Conservation (phyloP, 352 stramenopile species). For the Phytopythium cucurbitacearum region DNA sequence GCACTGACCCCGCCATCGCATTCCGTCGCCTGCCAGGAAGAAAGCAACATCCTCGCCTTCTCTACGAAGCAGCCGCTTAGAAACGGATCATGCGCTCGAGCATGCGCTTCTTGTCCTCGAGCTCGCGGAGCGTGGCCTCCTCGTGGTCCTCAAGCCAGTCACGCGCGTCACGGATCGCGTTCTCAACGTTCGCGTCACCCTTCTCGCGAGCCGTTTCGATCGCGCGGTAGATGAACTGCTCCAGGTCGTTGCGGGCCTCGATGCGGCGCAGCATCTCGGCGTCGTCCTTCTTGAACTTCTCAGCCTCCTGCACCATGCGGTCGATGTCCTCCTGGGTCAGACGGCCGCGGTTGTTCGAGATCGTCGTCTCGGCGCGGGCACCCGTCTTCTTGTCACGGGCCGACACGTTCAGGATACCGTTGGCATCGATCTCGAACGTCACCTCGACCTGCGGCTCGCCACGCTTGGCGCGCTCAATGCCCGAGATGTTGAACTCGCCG, state of each 20-base stretch:
- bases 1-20: too few relatives aligned
- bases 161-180: conserved; percentile 76
- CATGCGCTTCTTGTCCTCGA: conserved; percentile 92
- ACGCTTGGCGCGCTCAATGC: conserved; percentile 81
- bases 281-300: conserved; percentile 76
- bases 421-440: conserved; percentile 91
- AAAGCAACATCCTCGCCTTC: too few relatives aligned
- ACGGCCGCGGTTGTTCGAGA: conserved; percentile 73
- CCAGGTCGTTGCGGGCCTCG: conserved; percentile 60
- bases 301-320: conserved; percentile 62
- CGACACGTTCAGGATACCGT: conserved; percentile 90
- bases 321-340: conserved; percentile 69
- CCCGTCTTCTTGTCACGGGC: conserved; percentile 84
- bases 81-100: conserved; percentile 67
- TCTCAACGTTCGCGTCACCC: conserved; percentile 72
- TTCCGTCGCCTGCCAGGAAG: too few relatives aligned
- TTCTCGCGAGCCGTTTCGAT: conserved; percentile 66
- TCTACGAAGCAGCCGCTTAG: conserved; percentile 23
- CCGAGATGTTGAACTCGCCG: conserved; percentile 89
- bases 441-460: conserved; percentile 90
- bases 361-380: conserved; percentile 59
- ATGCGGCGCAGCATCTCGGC: conserved; percentile 66
- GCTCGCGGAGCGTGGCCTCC: conserved; percentile 89
- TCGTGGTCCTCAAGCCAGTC: conserved; percentile 88
- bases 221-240: conserved; percentile 72